Conservation (phyloP, 2,329 filamentous ascomycete species). For the Fusarium sp. region DNA sequence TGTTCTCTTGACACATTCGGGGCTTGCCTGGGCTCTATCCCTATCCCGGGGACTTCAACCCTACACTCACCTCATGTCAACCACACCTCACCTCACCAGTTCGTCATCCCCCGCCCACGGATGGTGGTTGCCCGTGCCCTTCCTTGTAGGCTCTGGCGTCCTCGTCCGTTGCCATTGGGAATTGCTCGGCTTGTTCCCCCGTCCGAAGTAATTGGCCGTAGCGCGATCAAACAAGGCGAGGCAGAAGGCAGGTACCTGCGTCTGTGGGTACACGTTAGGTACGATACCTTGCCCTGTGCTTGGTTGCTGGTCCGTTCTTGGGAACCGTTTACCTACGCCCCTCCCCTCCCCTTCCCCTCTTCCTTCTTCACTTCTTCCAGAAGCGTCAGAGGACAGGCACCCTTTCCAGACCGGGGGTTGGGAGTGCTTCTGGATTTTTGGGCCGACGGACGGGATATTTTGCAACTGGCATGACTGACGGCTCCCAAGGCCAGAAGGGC, state of each 20-base stretch:
- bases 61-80: constrained; percentile 25
- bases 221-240: constrained; percentile 43
- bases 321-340: constrained; percentile 36
- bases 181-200: constrained; percentile 28
- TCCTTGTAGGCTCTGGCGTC: background rate
- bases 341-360: constrained; percentile 20
- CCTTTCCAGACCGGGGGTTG: constrained; percentile 33
- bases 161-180: constrained; percentile 26
- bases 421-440: constrained; percentile 38
- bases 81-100: constrained; percentile 34
- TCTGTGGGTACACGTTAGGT: constrained; percentile 39
- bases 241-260: constrained; percentile 33
- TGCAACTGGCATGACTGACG: constrained; percentile 40
- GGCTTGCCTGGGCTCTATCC: constrained; percentile 6
- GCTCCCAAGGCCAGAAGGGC: constrained; percentile 19
- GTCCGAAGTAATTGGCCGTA: constrained; percentile 35
- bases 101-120: constrained; percentile 26
- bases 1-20: constrained; percentile 17
- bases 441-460: constrained; percentile 36
- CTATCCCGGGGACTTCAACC: constrained; percentile 6
- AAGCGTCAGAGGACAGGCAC: constrained; percentile 36
- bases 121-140: constrained; percentile 7
- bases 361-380: constrained; percentile 40
- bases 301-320: constrained; percentile 21
- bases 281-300: constrained; percentile 21